Percentiles rank a stretch among this genome's conserved stretches.
phyloP scores from a whole-genome alignment of 2,329 filamentous ascomycete species.

The Colletotrichum viniferum region DNA sequence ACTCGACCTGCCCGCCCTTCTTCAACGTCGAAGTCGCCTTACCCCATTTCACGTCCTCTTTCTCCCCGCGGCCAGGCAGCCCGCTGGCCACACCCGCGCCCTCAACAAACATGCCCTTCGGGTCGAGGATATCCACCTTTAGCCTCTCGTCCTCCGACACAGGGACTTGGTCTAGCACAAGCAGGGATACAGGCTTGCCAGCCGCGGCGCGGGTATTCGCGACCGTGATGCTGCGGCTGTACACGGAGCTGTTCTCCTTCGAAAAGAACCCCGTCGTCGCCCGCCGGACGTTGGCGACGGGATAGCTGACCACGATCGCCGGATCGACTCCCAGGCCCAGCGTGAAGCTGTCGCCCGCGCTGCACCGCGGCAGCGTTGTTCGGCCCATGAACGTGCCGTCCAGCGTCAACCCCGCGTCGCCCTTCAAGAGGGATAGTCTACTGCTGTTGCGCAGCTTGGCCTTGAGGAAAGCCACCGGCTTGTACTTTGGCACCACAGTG shows the following conservation, averaged over 20 bases:
- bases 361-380: constrained; percentile 58
- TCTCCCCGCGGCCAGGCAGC: constrained; percentile 28
- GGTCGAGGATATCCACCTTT: constrained; percentile 53
- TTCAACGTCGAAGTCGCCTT: constrained; percentile 56
- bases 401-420: constrained; percentile 62
- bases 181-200: constrained; percentile 45
- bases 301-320: constrained; percentile 58
- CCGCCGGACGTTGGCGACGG: constrained; percentile 58
- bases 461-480: constrained; percentile 63
- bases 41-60: constrained; percentile 53
- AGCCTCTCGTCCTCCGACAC: constrained; percentile 65
- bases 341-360: constrained; percentile 55
- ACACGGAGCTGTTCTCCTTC: constrained; percentile 57
- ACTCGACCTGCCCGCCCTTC: constrained; percentile 62
- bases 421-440: constrained; percentile 59
- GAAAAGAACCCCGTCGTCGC: constrained; percentile 56
- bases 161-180: constrained; percentile 65
- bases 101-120: constrained; percentile 48
- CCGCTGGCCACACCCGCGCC: constrained; percentile 43
- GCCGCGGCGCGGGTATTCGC: constrained; percentile 51
- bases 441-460: constrained; percentile 61
- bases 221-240: constrained; percentile 52
- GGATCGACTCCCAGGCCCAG: constrained; percentile 66
- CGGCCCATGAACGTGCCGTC: constrained; percentile 68
- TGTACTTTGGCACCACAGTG: constrained; percentile 65